phyloP scores from a whole-genome alignment of 1,284 basidiomycete genomes.

The Ceratobasidium sp. region DNA sequence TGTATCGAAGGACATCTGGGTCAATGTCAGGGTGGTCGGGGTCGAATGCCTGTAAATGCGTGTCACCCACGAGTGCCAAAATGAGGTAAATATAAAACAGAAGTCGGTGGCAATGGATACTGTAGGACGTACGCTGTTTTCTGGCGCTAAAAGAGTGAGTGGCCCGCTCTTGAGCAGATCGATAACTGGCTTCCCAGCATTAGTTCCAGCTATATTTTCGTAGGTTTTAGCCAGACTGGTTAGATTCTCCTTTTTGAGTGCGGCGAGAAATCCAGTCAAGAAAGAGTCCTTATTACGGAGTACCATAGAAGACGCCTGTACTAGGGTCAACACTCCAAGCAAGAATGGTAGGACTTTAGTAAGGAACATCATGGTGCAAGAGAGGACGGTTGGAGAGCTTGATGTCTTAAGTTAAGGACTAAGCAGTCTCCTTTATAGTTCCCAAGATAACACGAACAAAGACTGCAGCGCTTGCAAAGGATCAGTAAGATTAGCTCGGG shows the following conservation, averaged over 20 bases:
- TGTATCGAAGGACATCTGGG: neutral
- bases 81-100: too few relatives aligned
- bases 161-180: slow-evolving; percentile 4
- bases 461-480: too few relatives aligned
- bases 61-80: neutral
- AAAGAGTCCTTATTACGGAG: neutral
- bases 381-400: too few relatives aligned
- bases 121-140: slow-evolving; percentile 13
- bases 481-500: too few relatives aligned
- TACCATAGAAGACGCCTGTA: neutral
- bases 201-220: neutral
- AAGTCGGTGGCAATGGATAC: neutral
- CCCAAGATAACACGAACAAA: too few relatives aligned
- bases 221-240: neutral
- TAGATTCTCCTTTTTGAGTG: neutral
- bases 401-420: too few relatives aligned
- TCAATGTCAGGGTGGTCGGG: neutral
- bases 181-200: neutral
- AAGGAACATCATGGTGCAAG: neutral
- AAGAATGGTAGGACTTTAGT: neutral
- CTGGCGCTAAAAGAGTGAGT: slow-evolving; percentile 8
- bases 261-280: neutral
- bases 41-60: slow-evolving; percentile 1
- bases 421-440: too few relatives aligned
- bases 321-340: neutral